Conservation (phyloP, 305 asterid genomes). For the Solanum hybrid region DNA sequence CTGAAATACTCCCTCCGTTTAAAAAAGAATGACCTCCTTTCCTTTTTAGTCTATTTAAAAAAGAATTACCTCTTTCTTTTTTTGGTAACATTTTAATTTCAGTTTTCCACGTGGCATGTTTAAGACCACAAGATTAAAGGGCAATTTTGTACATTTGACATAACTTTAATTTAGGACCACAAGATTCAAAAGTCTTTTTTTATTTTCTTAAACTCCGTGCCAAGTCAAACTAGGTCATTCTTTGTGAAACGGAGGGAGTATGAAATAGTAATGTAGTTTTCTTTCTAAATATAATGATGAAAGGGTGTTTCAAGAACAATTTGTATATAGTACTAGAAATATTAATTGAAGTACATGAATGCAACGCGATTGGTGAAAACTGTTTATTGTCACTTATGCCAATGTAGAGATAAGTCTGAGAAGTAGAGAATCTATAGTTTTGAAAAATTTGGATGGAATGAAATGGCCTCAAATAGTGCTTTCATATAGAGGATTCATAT, state of each 20-base stretch:
- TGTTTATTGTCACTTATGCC: background rate
- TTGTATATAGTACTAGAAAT: background rate
- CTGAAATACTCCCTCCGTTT: background rate
- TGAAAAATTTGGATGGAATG: background rate
- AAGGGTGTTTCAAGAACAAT: background rate
- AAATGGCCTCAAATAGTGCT: background rate
- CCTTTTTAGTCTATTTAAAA: too few species aligned
- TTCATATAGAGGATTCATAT: background rate
- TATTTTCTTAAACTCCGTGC: too few species aligned
- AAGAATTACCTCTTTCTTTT: too few species aligned
- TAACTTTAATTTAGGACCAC: too few species aligned
- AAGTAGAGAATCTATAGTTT: background rate
- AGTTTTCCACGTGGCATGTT: too few species aligned
- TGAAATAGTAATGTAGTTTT: background rate
- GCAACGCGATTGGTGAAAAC: background rate
- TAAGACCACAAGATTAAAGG: too few species aligned
- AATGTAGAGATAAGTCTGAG: background rate
- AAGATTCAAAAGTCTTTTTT: too few species aligned
- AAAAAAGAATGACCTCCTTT: too few species aligned
- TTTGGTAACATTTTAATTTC: too few species aligned
- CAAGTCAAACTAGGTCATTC: too few species aligned
- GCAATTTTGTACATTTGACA: too few species aligned
- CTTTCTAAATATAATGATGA: background rate
- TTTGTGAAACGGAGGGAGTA: too few species aligned
- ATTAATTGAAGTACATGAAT: background rate